Percentiles rank a stretch among this genome's conserved stretches.
These are phyloP conservation scores for Thamnidium elegans DNA, from an alignment of 192 early-diverging fungal species.

Conservation along the genomic window DNA sequence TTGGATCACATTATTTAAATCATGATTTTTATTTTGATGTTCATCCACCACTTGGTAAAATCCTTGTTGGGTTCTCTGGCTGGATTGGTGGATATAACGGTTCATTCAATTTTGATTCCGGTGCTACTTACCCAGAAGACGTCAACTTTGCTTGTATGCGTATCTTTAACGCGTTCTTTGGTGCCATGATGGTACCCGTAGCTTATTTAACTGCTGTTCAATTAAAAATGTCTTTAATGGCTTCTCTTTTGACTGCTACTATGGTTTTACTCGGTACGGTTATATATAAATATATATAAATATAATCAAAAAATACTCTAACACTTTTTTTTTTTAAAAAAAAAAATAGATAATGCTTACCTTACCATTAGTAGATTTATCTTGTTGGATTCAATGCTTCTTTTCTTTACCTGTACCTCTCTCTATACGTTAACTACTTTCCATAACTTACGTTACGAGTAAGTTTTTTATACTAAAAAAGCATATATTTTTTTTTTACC, in stretches of 20 bases:
- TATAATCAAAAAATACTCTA: neutral
- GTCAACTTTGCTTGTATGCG: slow-evolving; percentile 93
- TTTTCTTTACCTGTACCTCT: slow-evolving; percentile 79
- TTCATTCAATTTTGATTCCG: slow-evolving; percentile 80
- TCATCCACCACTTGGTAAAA: slow-evolving; percentile 97
- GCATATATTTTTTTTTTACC: neutral
- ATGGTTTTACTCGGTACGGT: slow-evolving; percentile 79
- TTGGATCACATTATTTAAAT: slow-evolving; percentile 93
- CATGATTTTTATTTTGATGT: slow-evolving; percentile 96
- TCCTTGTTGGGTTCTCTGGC: slow-evolving; percentile 86
- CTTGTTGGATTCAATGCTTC: slow-evolving; percentile 91
- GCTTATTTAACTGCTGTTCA: slow-evolving; percentile 86
- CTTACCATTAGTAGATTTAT: slow-evolving; percentile 86
- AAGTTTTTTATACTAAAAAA: neutral
- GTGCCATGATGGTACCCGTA: slow-evolving; percentile 83
- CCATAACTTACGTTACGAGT: slow-evolving; percentile 20
- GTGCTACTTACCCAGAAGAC: slow-evolving; percentile 67
- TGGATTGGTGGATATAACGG: slow-evolving; percentile 87
- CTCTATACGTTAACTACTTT: slow-evolving; percentile 71
- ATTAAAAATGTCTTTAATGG: slow-evolving; percentile 64
- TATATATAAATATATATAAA: too few species aligned
- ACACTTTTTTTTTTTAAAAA: neutral
- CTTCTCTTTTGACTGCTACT: slow-evolving; percentile 67
- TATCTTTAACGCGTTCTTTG: slow-evolving; percentile 83
- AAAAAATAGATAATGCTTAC: slow-evolving; percentile 75